Evolutionary conservation across 1,284 basidiomycete species (phyloP).

Genomic region (Moniliella sp.): DNA sequence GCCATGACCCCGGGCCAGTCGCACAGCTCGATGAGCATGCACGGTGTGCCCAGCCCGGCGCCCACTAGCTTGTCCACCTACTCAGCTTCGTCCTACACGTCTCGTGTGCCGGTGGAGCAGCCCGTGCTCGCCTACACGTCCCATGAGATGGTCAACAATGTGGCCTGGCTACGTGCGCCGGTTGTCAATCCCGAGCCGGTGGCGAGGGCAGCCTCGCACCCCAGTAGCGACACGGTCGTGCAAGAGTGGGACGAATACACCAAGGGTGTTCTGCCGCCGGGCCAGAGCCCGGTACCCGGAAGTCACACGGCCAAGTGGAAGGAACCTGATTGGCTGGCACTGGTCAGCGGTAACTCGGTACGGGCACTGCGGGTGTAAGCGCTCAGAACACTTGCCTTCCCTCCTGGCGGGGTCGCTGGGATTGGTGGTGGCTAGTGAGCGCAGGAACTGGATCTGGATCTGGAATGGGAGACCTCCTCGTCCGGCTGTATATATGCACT

Average conservation of each 20-base stretch:
- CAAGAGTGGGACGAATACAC: constrained; percentile 32
- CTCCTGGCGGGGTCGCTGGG: too few species aligned
- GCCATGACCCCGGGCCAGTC: background rate
- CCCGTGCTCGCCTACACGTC: constrained; percentile 27
- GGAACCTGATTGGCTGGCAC: constrained; percentile 10
- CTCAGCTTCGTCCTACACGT: background rate
- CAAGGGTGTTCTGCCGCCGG: constrained; percentile 1
- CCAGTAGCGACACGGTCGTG: constrained; percentile 15
- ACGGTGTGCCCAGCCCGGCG: constrained; percentile 11
- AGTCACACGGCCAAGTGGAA: too few species aligned
- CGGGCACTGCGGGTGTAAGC: constrained; percentile 9
- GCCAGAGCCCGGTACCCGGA: background rate
- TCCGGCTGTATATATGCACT: too few species aligned
- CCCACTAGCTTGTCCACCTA: background rate
- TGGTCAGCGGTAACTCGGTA: constrained; percentile 6
- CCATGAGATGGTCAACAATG: constrained; percentile 30
- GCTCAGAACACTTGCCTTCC: too few species aligned
- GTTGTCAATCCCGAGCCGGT: constrained; percentile 5
- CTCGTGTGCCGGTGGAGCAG: constrained; percentile 13
- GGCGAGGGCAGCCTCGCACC: too few species aligned
- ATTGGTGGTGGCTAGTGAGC: too few species aligned
- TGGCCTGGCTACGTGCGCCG: constrained; percentile 22
- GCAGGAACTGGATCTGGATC: too few species aligned
- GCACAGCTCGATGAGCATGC: background rate
- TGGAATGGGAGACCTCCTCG: too few species aligned